Base-by-base conservation (phyloP, 2,329 filamentous ascomycete species). In the Domatiomyces catenatus region DNA sequence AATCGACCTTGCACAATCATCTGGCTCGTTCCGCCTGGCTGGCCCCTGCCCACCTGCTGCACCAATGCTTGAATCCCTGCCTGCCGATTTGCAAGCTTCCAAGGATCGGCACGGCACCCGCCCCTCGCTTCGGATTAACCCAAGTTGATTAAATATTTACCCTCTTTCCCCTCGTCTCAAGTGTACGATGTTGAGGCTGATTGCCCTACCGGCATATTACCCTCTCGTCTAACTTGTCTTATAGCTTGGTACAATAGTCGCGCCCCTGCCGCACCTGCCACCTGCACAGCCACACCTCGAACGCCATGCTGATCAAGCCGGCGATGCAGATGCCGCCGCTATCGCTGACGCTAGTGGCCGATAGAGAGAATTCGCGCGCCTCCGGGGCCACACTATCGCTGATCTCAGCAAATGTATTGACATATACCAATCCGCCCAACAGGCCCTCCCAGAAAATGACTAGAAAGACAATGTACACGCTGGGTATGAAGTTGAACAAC, bases 321-420 rank as follows among this genome's bases (percentile, higher is more conserved):
- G 90, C 90, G 10, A 93, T 75, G 62, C 86, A 94, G 32, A 96
- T 94, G 0, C 92, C 90, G 0, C 72, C 89, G 42, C 86, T 92
- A 64, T 96, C 92, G 63, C 87, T 94, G 42, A 95, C 90, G 22
- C 84, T 93, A 2, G 88, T 92, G 0, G 89, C 90, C 0, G 86
- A 81, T 1, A 98, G 70, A 53, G 86, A 93, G 62, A 96, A 96
- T 67, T 98, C 92, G 5, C 90, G 76, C 49, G 95, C 88, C 28
- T 80, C 77, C 3, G 75, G 71, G 0, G 81, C 79, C 1, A 95
- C 81, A 5, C 81, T 80, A 60, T 95, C 87, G 64, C 87, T 83
- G 54, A 98, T 95, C 63, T 93, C 86, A 0, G 89, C 87, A 66
- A 96, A 98, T 0, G 89, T 94, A 61, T 90, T 94, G 53, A 96